These are phyloP conservation scores for Chaetomium cochliodes DNA, from an alignment of 495 filamentous ascomycete species.

Conservation along the genomic window DNA sequence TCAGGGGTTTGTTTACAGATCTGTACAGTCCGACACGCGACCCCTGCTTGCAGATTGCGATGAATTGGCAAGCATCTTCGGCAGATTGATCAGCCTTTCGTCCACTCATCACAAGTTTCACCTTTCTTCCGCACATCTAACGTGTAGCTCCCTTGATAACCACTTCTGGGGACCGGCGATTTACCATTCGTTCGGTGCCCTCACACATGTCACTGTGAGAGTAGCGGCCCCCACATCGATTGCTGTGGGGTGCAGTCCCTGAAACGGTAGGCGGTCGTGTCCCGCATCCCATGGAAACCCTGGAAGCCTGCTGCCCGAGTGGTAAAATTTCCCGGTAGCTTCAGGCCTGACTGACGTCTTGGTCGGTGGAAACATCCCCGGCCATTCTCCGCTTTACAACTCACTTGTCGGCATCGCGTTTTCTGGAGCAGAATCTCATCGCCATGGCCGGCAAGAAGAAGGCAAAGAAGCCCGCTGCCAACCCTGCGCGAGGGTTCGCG, in stretches of 20 bases:
- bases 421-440: slow-evolving; percentile 16
- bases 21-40: background rate
- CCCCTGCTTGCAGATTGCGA: background rate
- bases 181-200: too few relatives aligned
- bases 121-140: too few relatives aligned
- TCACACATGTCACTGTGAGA: slow-evolving; percentile 15
- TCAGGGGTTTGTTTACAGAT: background rate
- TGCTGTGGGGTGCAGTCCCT: slow-evolving; percentile 20
- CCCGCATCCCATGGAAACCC: background rate
- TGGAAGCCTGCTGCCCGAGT: slow-evolving; percentile 15
- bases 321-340: slow-evolving; percentile 23
- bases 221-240: slow-evolving; percentile 18
- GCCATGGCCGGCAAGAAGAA: slow-evolving; percentile 81
- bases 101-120: background rate
- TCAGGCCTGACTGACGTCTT: slow-evolving; percentile 22
- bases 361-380: slow-evolving; percentile 15
- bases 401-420: slow-evolving; percentile 3
- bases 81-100: too few relatives aligned
- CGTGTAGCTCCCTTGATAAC: too few relatives aligned
- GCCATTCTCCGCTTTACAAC: slow-evolving; percentile 14
- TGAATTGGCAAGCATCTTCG: too few relatives aligned
- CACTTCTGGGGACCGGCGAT: too few relatives aligned
- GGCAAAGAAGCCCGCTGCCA: slow-evolving; percentile 78
- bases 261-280: slow-evolving; percentile 38
- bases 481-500: slow-evolving; percentile 87